Base-by-base conservation (phyloP, 805 yeast species). In the Candida wancherniae region DNA sequence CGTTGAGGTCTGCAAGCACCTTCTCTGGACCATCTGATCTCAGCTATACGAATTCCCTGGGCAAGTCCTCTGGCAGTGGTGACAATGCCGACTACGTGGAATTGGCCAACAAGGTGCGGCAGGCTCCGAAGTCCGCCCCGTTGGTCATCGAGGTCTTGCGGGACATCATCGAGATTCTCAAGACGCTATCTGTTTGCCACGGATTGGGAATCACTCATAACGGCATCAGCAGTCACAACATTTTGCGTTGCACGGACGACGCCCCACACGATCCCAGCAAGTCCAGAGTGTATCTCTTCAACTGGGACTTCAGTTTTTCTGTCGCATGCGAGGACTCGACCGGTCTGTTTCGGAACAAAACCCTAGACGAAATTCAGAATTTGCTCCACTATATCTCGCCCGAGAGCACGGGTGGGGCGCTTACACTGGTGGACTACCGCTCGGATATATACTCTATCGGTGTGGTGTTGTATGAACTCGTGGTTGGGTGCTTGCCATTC, bases 381-480 rank as follows among this genome's bases (percentile, higher is more conserved):
- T 54, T 63, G 36, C 45, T 71, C 13, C 72, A 73, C 1, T 73
- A 63, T 40, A 61, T 69, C 39, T 65, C 76, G 1, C 78, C 78
- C 1, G 78, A 73, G 45, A 57, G 64, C 5, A 60, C 70, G 15
- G 67, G 71, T 1, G 62, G 60, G 16, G 37, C 46, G 8, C 52
- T 52, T 18, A 47, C 58, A 9, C 47, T 58, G 4, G 70, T 67
- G 13, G 75, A 72, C 37, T 62, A 51, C 42, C 53, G 73, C 27
- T 58, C 77, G 0, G 77, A 73, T 44, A 55, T 69, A 27, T 73
- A 71, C 46, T 58, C 71, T 17, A 30, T 70, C 7, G 78, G 78
- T 21, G 58, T 71, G n/a, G 62, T 72, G 6, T 35, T 73, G 12
- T 72, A 73, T 38, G 74, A 71, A 31, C 34, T 69, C n/a, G 34